Conservation (phyloP, 345 rosid species). For the Lumnitzera racemosa region DNA sequence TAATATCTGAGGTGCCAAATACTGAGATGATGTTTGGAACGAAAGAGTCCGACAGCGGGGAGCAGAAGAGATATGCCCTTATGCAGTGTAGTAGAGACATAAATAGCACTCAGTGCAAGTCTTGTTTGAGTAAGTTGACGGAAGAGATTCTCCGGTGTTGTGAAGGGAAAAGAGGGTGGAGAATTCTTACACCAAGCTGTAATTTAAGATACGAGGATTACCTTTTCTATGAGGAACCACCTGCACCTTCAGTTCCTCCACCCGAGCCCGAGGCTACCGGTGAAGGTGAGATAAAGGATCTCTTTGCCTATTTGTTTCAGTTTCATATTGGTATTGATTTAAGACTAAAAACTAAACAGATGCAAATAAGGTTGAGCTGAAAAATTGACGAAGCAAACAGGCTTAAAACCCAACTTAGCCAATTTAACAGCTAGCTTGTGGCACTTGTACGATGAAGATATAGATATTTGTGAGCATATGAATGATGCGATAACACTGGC, state of each 20-base stretch:
- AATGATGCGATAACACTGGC: too few relatives aligned
- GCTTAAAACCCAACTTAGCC: too few relatives aligned
- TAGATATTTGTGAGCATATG: too few relatives aligned
- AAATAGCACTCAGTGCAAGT: conserved; percentile 1
- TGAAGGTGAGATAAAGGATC: conserved; percentile 16
- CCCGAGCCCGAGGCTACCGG: background rate
- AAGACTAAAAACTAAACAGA: too few relatives aligned
- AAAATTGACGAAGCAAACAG: too few relatives aligned
- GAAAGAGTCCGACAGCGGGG: background rate
- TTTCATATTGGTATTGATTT: background rate
- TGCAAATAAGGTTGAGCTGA: too few relatives aligned
- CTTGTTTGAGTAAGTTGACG: conserved; percentile 10
- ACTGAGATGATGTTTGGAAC: conserved; percentile 6
- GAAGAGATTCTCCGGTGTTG: conserved; percentile 4
- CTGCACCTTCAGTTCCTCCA: conserved; percentile 5
- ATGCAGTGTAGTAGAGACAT: conserved; percentile 33
- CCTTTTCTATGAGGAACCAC: conserved; percentile 4
- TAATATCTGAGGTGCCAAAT: background rate
- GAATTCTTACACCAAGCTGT: conserved; percentile 26
- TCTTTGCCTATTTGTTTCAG: background rate
- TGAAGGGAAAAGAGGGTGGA: conserved; percentile 21
- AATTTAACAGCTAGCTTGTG: too few relatives aligned
- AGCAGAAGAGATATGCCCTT: conserved; percentile 16
- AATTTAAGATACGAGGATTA: conserved; percentile 19
- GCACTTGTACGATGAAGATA: too few relatives aligned